phyloP scores from a whole-genome alignment of 306 rosid genomes.

The Abrus precatorius region DNA sequence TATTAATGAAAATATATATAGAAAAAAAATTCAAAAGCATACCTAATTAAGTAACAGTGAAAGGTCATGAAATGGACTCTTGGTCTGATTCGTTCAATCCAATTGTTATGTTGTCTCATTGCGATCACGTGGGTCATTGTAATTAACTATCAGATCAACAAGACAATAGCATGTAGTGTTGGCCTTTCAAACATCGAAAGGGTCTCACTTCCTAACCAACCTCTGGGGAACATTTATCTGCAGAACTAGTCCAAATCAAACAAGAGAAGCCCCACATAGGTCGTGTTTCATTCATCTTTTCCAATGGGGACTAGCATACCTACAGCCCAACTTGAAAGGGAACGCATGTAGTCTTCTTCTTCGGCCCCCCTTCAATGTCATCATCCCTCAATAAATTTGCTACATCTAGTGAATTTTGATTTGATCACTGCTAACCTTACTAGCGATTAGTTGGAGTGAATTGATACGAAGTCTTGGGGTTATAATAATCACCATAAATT shows the following conservation, averaged over 20 bases:
- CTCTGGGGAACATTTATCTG: constrained; percentile 8
- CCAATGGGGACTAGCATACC: not conserved
- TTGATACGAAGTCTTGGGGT: not conserved
- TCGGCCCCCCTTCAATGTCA: constrained; percentile 17
- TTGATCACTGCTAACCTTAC: not conserved
- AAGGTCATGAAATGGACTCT: not conserved
- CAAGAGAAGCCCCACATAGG: constrained; percentile 26
- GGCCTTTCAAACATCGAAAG: constrained; percentile 26
- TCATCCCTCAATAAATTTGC: not conserved
- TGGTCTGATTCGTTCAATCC: not conserved
- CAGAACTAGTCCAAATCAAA: constrained; percentile 32
- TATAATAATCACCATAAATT: not conserved
- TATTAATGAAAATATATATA: not conserved
- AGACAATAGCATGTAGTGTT: constrained; percentile 32
- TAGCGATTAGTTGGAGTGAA: not conserved
- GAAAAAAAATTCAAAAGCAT: not conserved
- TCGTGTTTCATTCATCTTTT: constrained; percentile 7
- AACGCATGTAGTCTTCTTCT: not conserved
- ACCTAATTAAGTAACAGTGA: not conserved
- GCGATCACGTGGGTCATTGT: constrained; percentile 38
- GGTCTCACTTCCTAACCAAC: constrained; percentile 22
- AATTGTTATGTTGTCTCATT: not conserved
- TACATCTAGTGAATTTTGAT: not conserved
- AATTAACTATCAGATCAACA: not conserved
- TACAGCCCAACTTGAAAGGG: constrained; percentile 21